Evolutionary conservation across 805 yeast species (phyloP).

Genomic region (Lipomyces yamadae): DNA sequence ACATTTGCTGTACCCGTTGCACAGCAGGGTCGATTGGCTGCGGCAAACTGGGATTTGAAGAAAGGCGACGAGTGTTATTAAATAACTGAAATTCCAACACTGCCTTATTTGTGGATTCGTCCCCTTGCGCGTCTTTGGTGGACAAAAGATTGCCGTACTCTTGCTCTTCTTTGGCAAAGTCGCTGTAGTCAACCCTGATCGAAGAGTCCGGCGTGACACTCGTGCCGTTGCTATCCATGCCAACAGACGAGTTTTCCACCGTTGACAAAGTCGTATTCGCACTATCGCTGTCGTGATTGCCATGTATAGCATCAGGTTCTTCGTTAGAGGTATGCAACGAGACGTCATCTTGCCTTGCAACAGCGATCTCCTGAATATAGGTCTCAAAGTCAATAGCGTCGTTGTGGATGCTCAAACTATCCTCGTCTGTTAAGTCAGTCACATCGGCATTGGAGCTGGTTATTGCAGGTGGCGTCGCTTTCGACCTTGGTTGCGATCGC

Average conservation of each 20-base stretch:
- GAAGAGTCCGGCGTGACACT: slow-evolving; percentile 5
- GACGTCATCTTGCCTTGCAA: background rate
- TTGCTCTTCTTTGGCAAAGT: slow-evolving; percentile 6
- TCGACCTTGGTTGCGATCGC: background rate
- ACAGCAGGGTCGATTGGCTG: background rate
- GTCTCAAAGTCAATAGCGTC: background rate
- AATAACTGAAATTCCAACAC: slow-evolving; percentile 2
- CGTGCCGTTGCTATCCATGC: background rate
- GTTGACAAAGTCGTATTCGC: background rate
- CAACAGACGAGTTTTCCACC: background rate
- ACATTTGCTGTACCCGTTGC: background rate
- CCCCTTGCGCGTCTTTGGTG: background rate
- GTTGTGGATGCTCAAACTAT: background rate
- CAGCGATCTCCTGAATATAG: background rate
- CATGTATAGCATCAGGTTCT: background rate
- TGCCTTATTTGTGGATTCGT: background rate
- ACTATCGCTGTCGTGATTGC: background rate
- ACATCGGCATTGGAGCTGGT: background rate
- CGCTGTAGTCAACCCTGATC: slow-evolving; percentile 1
- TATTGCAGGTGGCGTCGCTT: background rate
- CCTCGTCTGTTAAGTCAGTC: background rate
- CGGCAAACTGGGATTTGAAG: background rate
- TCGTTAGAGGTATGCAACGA: background rate
- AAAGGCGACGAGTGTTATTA: background rate
- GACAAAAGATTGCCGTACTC: background rate